Evolutionary conservation across 306 rosid genomes (phyloP), one percentile per base, ranked within the genome.

Genomic region (Lathyrus sativus): DNA sequence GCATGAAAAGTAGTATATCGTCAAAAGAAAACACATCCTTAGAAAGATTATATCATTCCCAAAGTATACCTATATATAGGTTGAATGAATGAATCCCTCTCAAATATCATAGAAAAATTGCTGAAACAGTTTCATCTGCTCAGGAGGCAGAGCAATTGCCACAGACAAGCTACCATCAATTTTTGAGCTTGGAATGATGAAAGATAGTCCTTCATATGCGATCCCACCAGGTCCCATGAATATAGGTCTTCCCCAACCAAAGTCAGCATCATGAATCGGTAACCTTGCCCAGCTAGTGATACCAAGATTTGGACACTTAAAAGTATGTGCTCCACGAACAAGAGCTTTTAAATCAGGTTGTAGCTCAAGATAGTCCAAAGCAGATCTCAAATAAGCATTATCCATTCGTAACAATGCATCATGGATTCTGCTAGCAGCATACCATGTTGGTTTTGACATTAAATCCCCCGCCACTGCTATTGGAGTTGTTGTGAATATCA

Each of bases 211-310:
- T 68, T 92, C 98, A 3, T 75, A 92, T 2, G 90, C 82, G 37
- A 92, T 88, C 22, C 91, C 98, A 43, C 96, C 98, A 15, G 96
- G 98, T 39, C 98, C 98, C 98, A 92, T 85, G 77, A 92, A 92
- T 22, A 90, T 82, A 6, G 98, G 98, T 12, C 91, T 84, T 18
- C 98, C 96, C 96, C 96, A 92, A 37, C 98, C 96, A 55, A 92
- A 92, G 59, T 92, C 93, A 62, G 98, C 98, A 55, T 92, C 96
- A 56, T 92, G 82, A 10, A 90, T 86, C 1, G 98, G 98, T 49
- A 92, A 84, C 68, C 96, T 85, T 17, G 28, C 82, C 98, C 98
- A 92, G 46, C 96, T 90, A 11, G 96, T 90, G 58, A 92, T 92
- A 7, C 96, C 96, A 15, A 92, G 95, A 72, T 92, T 92, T 4